A percentile compares a stretch with the other conserved stretches of the same genome.
phyloP scores from a whole-genome alignment of 1,139 yeast species.

The Pichia sp. region DNA sequence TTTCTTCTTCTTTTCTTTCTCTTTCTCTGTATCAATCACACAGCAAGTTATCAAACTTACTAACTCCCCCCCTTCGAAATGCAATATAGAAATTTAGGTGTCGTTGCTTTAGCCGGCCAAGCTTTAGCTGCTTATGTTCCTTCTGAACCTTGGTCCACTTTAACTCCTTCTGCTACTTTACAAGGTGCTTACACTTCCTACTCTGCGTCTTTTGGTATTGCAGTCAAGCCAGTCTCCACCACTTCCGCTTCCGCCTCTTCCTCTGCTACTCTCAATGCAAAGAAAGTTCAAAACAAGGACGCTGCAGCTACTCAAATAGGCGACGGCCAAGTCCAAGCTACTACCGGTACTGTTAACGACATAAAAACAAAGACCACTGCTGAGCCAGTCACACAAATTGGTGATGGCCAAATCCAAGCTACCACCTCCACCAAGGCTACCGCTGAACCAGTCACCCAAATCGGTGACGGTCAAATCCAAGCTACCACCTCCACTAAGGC shows the following conservation, averaged over 20 bases:
- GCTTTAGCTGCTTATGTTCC: slow-evolving; percentile 62
- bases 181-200: slow-evolving; percentile 59
- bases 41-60: not conserved
- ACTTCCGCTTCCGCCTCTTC: not conserved
- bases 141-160: slow-evolving; percentile 66
- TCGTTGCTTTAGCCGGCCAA: slow-evolving; percentile 37
- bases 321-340: not conserved
- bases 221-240: slow-evolving; percentile 45
- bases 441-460: slow-evolving; percentile 28
- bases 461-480: slow-evolving; percentile 34
- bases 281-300: not conserved
- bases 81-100: slow-evolving; percentile 28
- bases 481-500: slow-evolving; percentile 28
- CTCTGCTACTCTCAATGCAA: not conserved
- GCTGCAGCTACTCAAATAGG: slow-evolving; percentile 12
- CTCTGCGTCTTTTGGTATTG: slow-evolving; percentile 60
- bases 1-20: not conserved
- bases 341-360: slow-evolving; percentile 3
- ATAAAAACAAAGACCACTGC: not conserved
- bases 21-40: not conserved
- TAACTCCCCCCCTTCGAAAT: slow-evolving; percentile 14
- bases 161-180: slow-evolving; percentile 55
- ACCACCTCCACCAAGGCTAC: not conserved
- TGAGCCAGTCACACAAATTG: slow-evolving; percentile 6
- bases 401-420: slow-evolving; percentile 7